Base-by-base conservation (phyloP, 164 flowering plant species). In the Piper longum region DNA sequence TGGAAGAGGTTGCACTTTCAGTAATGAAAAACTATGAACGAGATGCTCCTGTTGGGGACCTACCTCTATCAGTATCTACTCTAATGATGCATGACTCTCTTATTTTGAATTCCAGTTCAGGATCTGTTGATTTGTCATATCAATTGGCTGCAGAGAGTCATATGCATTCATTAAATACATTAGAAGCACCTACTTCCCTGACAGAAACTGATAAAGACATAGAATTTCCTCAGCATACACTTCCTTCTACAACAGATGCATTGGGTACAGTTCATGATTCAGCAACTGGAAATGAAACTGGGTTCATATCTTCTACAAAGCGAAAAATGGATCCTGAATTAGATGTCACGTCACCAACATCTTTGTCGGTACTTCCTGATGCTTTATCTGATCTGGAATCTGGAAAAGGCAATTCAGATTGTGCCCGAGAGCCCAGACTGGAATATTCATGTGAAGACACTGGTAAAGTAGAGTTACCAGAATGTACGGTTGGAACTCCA, bases 21-120 rank as follows among this genome's bases (percentile, higher is more conserved):
- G 52, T 9, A 2, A 14, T 14, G 14, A 14, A 9, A 3, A 48
- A 48, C 9, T 14, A 48, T 5, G 52, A 8, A 48, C 40, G 61
- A 51, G 68, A 64, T 48, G 52, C 9, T 2, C 3, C 12, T 48
- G 52, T 48, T 48, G 12, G 9, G 14, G 52, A 48, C 14, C 52
- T 2, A 5, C 12, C 52, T 48, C 14, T 48, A 48, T 57, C 36
- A 0, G 36, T 1, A 0, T 26, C 1, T 26, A 26, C 36, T 26
- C 36, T 45, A 64, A 40, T 52, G 43, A 58, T 36, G 41, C 12
- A 17, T 9, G 61, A 16, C n/a, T 45, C 57, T 9, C 58, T 67
- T 41, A 42, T 58, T 56, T 52, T 60, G 18, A 16, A 57, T 11
- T 60, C 59, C 16, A 0, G 42, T 69, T 65, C 70, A 18, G 65